Conservation (phyloP, 1,284 basidiomycete genomes). For the Takashimella koratensis region DNA sequence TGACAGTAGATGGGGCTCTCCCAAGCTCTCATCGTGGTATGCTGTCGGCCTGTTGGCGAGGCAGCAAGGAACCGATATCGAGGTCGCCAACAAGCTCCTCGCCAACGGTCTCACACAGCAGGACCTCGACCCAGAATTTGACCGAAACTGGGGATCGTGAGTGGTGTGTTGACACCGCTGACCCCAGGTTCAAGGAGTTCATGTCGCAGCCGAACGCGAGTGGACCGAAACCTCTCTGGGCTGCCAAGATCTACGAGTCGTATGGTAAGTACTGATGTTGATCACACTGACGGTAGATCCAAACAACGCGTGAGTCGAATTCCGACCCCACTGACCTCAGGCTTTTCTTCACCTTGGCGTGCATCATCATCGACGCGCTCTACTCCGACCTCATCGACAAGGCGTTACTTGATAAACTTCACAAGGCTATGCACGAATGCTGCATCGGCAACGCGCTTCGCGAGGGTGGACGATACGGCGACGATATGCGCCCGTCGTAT, state of each 20-base stretch:
- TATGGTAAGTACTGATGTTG: constrained; percentile 4
- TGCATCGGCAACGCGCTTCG: constrained; percentile 7
- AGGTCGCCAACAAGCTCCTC: constrained; percentile 9
- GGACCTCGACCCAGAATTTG: constrained; percentile 8
- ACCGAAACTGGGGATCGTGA: constrained; percentile 9
- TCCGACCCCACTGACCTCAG: constrained; percentile 3
- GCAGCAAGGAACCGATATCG: constrained; percentile 6
- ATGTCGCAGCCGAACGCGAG: neutral
- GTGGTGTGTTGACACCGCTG: neutral
- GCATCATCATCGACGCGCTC: constrained; percentile 10
- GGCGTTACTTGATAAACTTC: neutral
- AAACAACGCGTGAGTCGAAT: constrained; percentile 12
- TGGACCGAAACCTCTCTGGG: constrained; percentile 3
- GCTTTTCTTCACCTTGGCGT: constrained; percentile 19
- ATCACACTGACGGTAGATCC: constrained; percentile 6
- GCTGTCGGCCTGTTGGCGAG: constrained; percentile 16
- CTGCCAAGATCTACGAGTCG: constrained; percentile 15
- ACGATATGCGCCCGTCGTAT: constrained; percentile 15
- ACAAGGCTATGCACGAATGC: constrained; percentile 14
- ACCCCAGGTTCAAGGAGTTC: constrained; percentile 8
- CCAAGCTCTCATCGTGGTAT: constrained; percentile 20
- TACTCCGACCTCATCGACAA: constrained; percentile 12
- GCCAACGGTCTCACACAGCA: constrained; percentile 9
- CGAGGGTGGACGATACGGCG: constrained; percentile 6
- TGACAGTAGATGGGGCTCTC: constrained; percentile 2